Conservation (phyloP, 2,329 filamentous ascomycete species). For the Cylindrodendrum hubeiense region DNA sequence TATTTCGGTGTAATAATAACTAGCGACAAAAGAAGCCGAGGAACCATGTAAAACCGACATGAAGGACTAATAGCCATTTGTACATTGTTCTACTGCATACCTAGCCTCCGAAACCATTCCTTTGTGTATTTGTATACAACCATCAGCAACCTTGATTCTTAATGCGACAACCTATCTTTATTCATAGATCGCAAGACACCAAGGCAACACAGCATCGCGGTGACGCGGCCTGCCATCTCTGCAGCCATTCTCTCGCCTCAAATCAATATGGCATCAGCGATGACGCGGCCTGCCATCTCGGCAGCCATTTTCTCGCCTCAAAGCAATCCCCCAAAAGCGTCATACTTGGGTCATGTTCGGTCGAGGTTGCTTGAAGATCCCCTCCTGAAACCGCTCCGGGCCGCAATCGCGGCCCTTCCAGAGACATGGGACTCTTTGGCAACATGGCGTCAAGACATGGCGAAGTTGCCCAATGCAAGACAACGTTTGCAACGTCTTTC, state of each 20-base stretch:
- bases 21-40: neutral
- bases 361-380: conserved; percentile 20
- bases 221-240: too few species aligned
- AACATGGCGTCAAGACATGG: conserved; percentile 14
- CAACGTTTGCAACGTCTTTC: conserved; percentile 19
- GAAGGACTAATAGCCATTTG: neutral
- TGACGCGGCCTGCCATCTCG: conserved; percentile 19
- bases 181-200: too few species aligned
- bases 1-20: conserved; percentile 8
- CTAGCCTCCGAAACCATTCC: neutral
- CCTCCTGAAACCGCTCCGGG: conserved; percentile 10
- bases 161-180: neutral
- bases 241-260: too few species aligned
- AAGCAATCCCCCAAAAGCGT: conserved; percentile 21
- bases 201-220: too few species aligned
- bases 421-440: conserved; percentile 18
- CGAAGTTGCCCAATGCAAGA: conserved; percentile 8
- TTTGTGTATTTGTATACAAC: neutral
- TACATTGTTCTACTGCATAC: neutral
- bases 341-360: conserved; percentile 26
- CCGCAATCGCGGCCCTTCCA: conserved; percentile 17
- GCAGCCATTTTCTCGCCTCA: conserved; percentile 35
- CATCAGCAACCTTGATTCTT: neutral
- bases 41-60: neutral
- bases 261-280: conserved; percentile 3